These are phyloP conservation scores for Moesziomyces parantarcticus DNA, from an alignment of 1,284 basidiomycete genomes.

Conservation along the genomic window DNA sequence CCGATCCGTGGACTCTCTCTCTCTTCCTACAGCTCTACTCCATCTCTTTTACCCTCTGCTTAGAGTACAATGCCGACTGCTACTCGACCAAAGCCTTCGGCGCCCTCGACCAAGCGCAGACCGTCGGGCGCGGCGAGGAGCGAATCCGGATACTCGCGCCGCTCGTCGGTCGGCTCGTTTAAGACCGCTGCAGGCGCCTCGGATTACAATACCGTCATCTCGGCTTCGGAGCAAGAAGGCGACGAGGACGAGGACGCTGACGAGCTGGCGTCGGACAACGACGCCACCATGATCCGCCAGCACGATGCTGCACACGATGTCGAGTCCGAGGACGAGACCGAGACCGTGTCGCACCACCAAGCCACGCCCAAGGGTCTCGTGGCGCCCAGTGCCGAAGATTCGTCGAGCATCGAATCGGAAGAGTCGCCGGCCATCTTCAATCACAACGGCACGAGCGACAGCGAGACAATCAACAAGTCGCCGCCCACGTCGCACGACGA, in stretches of 20 bases:
- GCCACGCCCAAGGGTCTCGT: constrained; percentile 3
- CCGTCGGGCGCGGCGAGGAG: constrained; percentile 30
- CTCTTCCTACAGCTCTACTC: not conserved
- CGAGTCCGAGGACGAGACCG: constrained; percentile 22
- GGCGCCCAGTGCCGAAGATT: constrained; percentile 3
- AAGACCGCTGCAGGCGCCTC: constrained; percentile 35
- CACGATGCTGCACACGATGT: not conserved
- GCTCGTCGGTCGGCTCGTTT: constrained; percentile 38
- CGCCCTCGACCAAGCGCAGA: constrained; percentile 11
- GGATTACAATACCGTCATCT: constrained; percentile 4
- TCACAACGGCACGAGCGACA: constrained; percentile 17
- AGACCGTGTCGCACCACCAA: constrained; percentile 13
- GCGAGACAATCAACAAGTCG: constrained; percentile 35
- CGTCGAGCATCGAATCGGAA: constrained; percentile 24
- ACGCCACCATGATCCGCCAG: constrained; percentile 15
- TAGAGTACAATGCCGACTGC: constrained; percentile 24
- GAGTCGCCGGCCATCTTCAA: constrained; percentile 33
- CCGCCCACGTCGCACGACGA: constrained; percentile 49
- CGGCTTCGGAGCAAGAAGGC: constrained; percentile 11
- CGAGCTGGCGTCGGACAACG: constrained; percentile 3
- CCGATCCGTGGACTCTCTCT: not conserved
- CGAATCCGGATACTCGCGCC: constrained; percentile 34
- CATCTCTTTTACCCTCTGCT: not conserved
- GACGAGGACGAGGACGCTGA: constrained; percentile 15
- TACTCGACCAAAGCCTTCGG: constrained; percentile 9